Base-by-base conservation (phyloP, 2,329 filamentous ascomycete genomes). In the Monosporascus sp. region DNA sequence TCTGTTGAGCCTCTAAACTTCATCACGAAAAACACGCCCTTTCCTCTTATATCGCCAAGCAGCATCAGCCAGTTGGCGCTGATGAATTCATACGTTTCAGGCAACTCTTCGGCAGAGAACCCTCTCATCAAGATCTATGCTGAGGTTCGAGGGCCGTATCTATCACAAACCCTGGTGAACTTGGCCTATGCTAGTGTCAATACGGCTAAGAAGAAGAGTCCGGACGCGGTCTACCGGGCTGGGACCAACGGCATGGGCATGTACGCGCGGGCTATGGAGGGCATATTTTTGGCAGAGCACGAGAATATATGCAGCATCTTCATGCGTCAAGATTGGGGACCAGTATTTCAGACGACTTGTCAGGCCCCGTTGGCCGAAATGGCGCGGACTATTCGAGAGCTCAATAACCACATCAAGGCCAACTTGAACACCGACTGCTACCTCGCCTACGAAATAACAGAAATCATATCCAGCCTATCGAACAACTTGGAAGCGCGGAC, bases 371-470 rank as follows among this genome's bases (percentile, higher is more conserved):
- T 99, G 55, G 80, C 85, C 7, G 91, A 96, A 64, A 88, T 97
- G 61, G 85, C 88, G 6, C 86, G 90, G 61, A 97, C 94, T 0
- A 72, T 97, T 51, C 84, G 89, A 28, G 93, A 97, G 65, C 78
- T 99, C 35, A 97, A 97, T 69, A 80, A 83, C 49, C 92, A 97
- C 65, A 91, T 97, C 70, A 91, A 92, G 67, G 76, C 81, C 41
- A 92, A 97, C 65, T 75, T 97, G 40, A 82, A 85, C 60, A 96
- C 91, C 0, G 94, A 99, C 69, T 97, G 93, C 71, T 97, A 90
- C 68, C 80, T 99, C 48, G 91, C 91, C 7, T 99, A 96, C 68
- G 94, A 99, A 68, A 89, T 97, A 35, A 89, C 95, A 35, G 93
- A 96, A 64, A 89, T 97, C 55, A 84, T 97, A 47, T 89, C 90